Evolutionary conservation across 108 stramenopile genomes (phyloP), one percentile per base, ranked within the genome.

Genomic region (Nitzschia inconspicua): DNA sequence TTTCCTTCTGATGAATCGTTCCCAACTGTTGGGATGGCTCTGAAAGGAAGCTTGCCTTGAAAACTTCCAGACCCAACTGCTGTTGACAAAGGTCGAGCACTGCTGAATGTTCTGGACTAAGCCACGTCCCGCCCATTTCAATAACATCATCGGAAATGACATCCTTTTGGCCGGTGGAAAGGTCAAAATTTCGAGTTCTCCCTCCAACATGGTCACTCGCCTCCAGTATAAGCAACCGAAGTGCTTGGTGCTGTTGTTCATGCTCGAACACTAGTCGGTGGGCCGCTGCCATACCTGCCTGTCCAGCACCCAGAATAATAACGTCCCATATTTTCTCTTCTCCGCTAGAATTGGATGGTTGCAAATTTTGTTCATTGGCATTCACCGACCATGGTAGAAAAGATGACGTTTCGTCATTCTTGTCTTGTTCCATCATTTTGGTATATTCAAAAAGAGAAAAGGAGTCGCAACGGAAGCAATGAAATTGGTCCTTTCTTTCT

Each of bases 71-170:
- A 23, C 34, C 55, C 55, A 57, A 20, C n/a, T 44, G 43, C 8
- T 57, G 34, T 5, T 5, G 32, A 35, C 55, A 57, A 14, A 57
- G 32, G 4, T 10, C 31, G 5, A 57, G n/a, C 4, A 35, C 29
- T n/a, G 55, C 55, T 18, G 55, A n/a, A 24, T 57, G 55, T 6
- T 40, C 34, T 14, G 55, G 55, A 18, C 41, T 43, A 19, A 57
- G 8, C 55, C 55, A 57, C 29, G 55, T 57, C 29, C 55, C 55
- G 14, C 55, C 55, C 31, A 57, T 14, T 24, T 57, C 55, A 4
- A 43, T 25, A 20, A 27, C n/a, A 35, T 57, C 22, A 6, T 35
- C 55, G 41, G 31, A 35, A 20, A 5, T n/a, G 24, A n/a, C 5
- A 44, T 57, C 55, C 3, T 20, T 3, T n/a, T 14, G 4, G 5